These are phyloP conservation scores for Xylariaceae sp. DNA, from an alignment of 2,329 filamentous ascomycete species.

Conservation along the genomic window DNA sequence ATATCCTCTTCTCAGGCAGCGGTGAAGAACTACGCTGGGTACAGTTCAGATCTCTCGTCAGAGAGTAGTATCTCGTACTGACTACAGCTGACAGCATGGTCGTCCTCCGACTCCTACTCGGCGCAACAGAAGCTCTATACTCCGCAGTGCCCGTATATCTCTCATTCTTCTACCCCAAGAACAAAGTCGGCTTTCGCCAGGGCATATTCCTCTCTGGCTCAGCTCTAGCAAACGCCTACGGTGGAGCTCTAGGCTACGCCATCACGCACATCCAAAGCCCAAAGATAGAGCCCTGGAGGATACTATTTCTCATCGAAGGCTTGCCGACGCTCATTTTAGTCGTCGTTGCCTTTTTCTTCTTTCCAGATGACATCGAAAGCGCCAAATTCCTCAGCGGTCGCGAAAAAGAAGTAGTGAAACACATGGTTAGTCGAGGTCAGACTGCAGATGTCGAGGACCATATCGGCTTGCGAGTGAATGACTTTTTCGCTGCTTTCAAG, in stretches of 20 bases:
- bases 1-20: slow-evolving; percentile 41
- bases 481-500: slow-evolving; percentile 17
- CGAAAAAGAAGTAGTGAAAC: slow-evolving; percentile 29
- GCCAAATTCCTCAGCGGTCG: slow-evolving; percentile 29
- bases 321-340: slow-evolving; percentile 40
- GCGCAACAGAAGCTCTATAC: slow-evolving; percentile 37
- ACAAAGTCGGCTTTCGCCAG: slow-evolving; percentile 52
- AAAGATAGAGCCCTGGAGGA: slow-evolving; percentile 31
- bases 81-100: slow-evolving; percentile 22
- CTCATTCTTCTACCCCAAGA: slow-evolving; percentile 56
- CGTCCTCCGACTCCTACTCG: slow-evolving; percentile 40
- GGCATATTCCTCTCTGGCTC: slow-evolving; percentile 49
- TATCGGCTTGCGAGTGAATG: slow-evolving; percentile 14
- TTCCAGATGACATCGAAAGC: slow-evolving; percentile 35
- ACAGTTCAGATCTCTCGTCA: neutral
- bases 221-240: slow-evolving; percentile 36
- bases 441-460: slow-evolving; percentile 19
- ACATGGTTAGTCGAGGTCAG: slow-evolving; percentile 19
- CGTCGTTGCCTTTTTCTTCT: slow-evolving; percentile 36
- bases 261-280: slow-evolving; percentile 28
- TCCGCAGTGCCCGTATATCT: slow-evolving; percentile 39
- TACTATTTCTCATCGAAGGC: slow-evolving; percentile 46
- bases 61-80: neutral
- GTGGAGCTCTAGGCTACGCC: slow-evolving; percentile 36
- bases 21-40: slow-evolving; percentile 34